These are phyloP conservation scores for Cymbopogon flexuosus DNA, from an alignment of 202 grass and related monocot genomes.

Conservation along the genomic window DNA sequence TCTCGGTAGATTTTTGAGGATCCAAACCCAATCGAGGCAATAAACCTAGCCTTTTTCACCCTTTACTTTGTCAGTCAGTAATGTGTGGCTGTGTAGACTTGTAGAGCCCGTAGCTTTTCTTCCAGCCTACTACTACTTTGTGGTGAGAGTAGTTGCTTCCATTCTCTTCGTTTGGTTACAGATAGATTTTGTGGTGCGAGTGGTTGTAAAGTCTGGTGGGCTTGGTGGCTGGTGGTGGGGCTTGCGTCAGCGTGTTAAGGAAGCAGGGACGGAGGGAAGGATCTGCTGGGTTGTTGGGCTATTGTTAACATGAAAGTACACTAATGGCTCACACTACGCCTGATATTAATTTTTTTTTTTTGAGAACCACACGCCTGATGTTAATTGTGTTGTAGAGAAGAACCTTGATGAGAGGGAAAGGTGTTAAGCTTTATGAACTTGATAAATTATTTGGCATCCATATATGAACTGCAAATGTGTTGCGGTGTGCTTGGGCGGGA, in stretches of 20 bases:
- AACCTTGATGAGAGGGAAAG: neutral
- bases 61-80: neutral
- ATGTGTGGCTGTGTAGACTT: neutral
- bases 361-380: too few relatives aligned
- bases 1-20: neutral
- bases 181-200: conserved; percentile 30
- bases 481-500: neutral
- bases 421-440: neutral
- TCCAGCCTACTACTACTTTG: neutral
- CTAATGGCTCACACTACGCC: neutral
- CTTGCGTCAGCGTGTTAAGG: neutral
- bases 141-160: conserved; percentile 22
- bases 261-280: neutral
- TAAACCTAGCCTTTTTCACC: neutral
- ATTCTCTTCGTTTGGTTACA: conserved; percentile 35
- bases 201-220: conserved; percentile 36
- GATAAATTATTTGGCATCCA: conserved; percentile 1
- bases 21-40: neutral
- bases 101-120: neutral
- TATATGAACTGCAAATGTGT: neutral
- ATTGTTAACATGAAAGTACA: neutral
- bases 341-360: too few relatives aligned
- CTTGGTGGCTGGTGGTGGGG: neutral
- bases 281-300: conserved; percentile 12
- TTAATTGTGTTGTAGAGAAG: neutral